Percentiles rank a stretch among this genome's conserved stretches.
phyloP scores from a whole-genome alignment of 169 alveolate genomes.

The Toxoplasma gondii region DNA sequence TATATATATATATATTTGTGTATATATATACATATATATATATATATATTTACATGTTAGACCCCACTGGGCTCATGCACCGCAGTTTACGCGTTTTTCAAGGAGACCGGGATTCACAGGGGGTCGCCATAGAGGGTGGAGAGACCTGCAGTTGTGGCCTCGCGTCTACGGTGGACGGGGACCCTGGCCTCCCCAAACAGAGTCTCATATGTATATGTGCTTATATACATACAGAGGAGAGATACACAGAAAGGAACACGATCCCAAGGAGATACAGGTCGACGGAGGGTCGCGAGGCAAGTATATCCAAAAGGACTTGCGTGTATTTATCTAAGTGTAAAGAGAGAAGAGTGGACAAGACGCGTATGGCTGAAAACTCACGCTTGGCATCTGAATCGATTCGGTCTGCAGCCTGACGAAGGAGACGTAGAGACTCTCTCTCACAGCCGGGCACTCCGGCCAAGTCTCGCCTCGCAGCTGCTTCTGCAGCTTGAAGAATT shows the following conservation, averaged over 20 bases:
- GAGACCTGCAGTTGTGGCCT: too few species aligned
- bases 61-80: too few species aligned
- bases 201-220: too few species aligned
- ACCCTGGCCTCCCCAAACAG: too few species aligned
- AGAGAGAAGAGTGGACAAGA: background rate
- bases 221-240: too few species aligned
- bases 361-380: background rate
- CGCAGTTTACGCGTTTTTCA: too few species aligned
- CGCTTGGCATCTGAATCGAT: conserved; percentile 79
- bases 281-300: too few species aligned
- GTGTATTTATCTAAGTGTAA: background rate
- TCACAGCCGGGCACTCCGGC: conserved; percentile 72
- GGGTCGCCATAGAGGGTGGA: too few species aligned
- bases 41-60: background rate
- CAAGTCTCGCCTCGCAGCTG: conserved; percentile 62
- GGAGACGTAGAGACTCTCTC: conserved; percentile 73
- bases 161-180: too few species aligned
- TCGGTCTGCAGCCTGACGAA: conserved; percentile 75
- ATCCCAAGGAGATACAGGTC: too few species aligned
- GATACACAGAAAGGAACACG: too few species aligned
- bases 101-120: too few species aligned
- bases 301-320: background rate
- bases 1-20: background rate
- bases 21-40: background rate
- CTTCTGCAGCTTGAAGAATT: conserved; percentile 66